phyloP scores from a whole-genome alignment of 2,329 filamentous ascomycete species.

The Pseudopithomyces maydicus region DNA sequence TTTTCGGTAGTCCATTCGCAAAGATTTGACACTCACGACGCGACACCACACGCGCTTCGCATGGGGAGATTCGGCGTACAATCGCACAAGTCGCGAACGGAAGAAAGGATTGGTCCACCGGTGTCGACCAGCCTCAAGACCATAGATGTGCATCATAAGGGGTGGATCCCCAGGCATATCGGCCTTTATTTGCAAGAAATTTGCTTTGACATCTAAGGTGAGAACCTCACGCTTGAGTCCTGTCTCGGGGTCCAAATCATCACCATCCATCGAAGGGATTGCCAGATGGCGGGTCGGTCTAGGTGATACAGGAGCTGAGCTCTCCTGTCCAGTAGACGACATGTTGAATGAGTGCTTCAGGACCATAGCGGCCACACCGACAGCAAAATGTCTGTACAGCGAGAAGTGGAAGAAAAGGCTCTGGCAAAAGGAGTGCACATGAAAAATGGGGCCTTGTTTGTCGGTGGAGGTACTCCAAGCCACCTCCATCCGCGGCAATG shows the following conservation, averaged over 20 bases:
- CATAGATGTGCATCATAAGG: slow-evolving; percentile 87
- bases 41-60: slow-evolving; percentile 85
- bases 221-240: slow-evolving; percentile 66
- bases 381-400: slow-evolving; percentile 87
- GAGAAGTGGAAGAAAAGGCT: slow-evolving; percentile 87
- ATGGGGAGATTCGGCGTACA: slow-evolving; percentile 86
- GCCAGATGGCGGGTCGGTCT: slow-evolving; percentile 30
- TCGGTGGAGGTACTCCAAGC: slow-evolving; percentile 86
- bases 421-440: slow-evolving; percentile 80
- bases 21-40: slow-evolving; percentile 79
- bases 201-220: slow-evolving; percentile 80
- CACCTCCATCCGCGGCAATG: slow-evolving; percentile 84
- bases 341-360: slow-evolving; percentile 56
- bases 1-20: slow-evolving; percentile 80
- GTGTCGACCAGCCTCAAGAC: slow-evolving; percentile 80
- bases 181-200: slow-evolving; percentile 84
- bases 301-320: slow-evolving; percentile 20
- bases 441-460: slow-evolving; percentile 82
- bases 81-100: slow-evolving; percentile 74
- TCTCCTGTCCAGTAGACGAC: slow-evolving; percentile 14
- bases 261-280: slow-evolving; percentile 39
- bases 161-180: slow-evolving; percentile 88
- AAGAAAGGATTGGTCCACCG: slow-evolving; percentile 86
- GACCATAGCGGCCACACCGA: slow-evolving; percentile 80
- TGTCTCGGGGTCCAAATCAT: slow-evolving; percentile 29